Base-by-base conservation (phyloP, 345 rosid species). In the Ailanthus altissimus region DNA sequence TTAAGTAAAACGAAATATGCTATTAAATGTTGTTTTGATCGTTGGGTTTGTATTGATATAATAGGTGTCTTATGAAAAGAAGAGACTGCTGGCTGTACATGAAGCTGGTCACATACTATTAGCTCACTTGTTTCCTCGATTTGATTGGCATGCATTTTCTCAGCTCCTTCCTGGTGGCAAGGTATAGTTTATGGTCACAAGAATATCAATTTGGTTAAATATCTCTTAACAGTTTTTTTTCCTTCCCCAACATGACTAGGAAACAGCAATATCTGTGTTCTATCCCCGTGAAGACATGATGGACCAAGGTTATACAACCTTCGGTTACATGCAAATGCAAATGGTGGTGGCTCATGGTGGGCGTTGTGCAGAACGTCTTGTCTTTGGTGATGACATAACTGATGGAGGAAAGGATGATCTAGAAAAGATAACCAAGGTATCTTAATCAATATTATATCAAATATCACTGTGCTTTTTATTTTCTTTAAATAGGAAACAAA, bases 301-400 rank as follows among this genome's bases (percentile, higher is more conserved):
- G 67, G 94, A 95, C 86, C 98, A 91, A 88, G 98, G 97, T 73
- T 92, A 95, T 79, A 92, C 97, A 50, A 93, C 99, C 68, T 91
- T 95, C 88, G 99, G 99, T 68, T 95, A 95, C 85, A 86, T 95
- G 99, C 90, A 89, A 85, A 95, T 95, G 99, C 99, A 95, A 88
- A 95, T 93, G 98, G 96, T 93, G 80, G 97, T 95, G 69, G 92
- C 99, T 84, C 98, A 95, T 78, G 99, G 98, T 70, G 99, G 99
- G 36, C 91, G 91, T 8, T 95, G 99, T 86, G 98, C 99, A 64
- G 99, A 95, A 77, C 86, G 81, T 64, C 81, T 95, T 77, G 90
- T 95, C 67, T 92, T 88, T 76, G 98, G 98, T 0, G 90, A 93
- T 81, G 92, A 94, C 72, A 78, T 95, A 75, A 95, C 94, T 62